A percentile compares a stretch with the other conserved stretches of the same genome.
Conservation (phyloP, 2,329 filamentous ascomycete species). For the Diaporthe sp. region DNA sequence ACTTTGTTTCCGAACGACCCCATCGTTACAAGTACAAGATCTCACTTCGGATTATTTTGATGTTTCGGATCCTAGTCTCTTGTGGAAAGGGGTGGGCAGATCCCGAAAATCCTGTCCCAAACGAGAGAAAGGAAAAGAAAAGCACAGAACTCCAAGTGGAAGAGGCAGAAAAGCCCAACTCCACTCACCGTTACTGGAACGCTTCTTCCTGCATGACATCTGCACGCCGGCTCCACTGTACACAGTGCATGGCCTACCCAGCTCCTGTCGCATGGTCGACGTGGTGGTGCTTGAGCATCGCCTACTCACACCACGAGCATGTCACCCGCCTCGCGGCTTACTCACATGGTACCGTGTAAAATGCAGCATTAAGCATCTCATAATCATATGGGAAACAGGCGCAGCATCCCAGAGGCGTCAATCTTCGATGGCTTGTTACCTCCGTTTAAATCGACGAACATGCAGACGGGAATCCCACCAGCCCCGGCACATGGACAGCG, state of each 20-base stretch:
- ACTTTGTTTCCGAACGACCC: conserved; percentile 35
- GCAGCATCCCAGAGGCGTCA: conserved; percentile 23
- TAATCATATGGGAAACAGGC: conserved; percentile 30
- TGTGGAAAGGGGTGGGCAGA: conserved; percentile 28
- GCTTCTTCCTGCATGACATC: conserved; percentile 40
- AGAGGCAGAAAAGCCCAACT: conserved; percentile 19
- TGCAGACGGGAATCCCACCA: neutral
- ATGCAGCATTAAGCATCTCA: conserved; percentile 3
- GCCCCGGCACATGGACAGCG: neutral
- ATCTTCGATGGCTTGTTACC: conserved; percentile 30
- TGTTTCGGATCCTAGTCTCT: conserved; percentile 32
- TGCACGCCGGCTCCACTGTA: conserved; percentile 30
- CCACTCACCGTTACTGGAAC: conserved; percentile 36
- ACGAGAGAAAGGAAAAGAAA: conserved; percentile 20
- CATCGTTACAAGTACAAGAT: conserved; percentile 26
- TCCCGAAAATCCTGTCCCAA: conserved; percentile 30
- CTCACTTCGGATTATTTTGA: conserved; percentile 25
- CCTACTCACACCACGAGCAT: conserved; percentile 21
- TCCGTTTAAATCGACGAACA: neutral
- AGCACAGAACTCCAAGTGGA: conserved; percentile 13
- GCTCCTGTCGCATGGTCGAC: neutral
- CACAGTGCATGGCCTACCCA: conserved; percentile 25
- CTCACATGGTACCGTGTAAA: neutral
- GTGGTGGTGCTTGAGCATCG: conserved; percentile 16
- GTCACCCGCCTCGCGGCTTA: conserved; percentile 26